Evolutionary conservation across 2,329 filamentous ascomycete genomes (phyloP).

Genomic region (Amesomyces nigricolor): DNA sequence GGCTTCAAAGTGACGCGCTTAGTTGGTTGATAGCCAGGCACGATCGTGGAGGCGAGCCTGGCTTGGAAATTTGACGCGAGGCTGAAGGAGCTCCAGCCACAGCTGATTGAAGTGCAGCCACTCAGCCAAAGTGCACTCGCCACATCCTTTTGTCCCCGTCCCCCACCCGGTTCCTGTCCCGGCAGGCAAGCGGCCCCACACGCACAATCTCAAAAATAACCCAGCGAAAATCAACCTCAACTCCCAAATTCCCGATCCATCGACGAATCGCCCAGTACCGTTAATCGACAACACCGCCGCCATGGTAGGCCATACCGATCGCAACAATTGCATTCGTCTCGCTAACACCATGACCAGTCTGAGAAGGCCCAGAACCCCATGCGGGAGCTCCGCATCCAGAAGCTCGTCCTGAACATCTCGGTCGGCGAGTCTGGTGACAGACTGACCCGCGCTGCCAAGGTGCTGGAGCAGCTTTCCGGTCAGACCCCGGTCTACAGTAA

Average conservation of each 20-base stretch:
- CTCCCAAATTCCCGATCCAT: slow-evolving; percentile 19
- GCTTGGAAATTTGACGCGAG: slow-evolving; percentile 39
- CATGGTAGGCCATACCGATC: slow-evolving; percentile 34
- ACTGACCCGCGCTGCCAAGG: slow-evolving; percentile 99
- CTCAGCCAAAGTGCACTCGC: not conserved
- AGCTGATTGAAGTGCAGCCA: not conserved
- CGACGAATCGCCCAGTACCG: slow-evolving; percentile 22
- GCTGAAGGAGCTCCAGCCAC: slow-evolving; percentile 30
- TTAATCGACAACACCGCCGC: slow-evolving; percentile 29
- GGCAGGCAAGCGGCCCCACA: slow-evolving; percentile 18
- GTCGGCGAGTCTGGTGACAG: slow-evolving; percentile 99
- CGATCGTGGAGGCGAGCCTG: slow-evolving; percentile 29
- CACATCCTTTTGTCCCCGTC: slow-evolving; percentile 16
- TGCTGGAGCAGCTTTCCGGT: slow-evolving; percentile 98
- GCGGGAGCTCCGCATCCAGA: slow-evolving; percentile 99
- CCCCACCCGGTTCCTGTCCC: slow-evolving; percentile 23
- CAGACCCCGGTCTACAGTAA: slow-evolving; percentile 99
- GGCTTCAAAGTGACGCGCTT: slow-evolving; percentile 41
- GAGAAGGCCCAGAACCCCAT: slow-evolving; percentile 97
- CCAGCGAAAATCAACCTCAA: slow-evolving; percentile 22
- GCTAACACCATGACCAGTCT: slow-evolving; percentile 41
- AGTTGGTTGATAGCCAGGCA: slow-evolving; percentile 23
- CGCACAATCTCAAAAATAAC: slow-evolving; percentile 24
- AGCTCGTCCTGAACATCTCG: slow-evolving; percentile 99
- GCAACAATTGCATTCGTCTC: not conserved